Evolutionary conservation across 306 rosid species (phyloP), one percentile per base, ranked within the genome.

Genomic region (Mucuna pruriens): DNA sequence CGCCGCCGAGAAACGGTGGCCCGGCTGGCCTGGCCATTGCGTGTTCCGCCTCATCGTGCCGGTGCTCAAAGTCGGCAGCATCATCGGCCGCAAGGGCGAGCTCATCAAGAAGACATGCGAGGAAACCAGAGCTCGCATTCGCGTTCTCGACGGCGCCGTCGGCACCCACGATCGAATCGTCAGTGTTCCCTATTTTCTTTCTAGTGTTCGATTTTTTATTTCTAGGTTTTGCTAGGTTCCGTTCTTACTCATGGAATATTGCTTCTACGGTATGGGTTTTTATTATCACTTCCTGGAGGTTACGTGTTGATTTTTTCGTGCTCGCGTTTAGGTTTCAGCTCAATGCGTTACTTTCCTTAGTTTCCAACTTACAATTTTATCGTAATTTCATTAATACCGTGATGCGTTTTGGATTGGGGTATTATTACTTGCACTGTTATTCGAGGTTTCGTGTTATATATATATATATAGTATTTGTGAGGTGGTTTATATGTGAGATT

Each of bases 21-120:
- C 98, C 0, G 99, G 99, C 1, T 96, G 99, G 98, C 98, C 97
- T 0, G 99, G 99, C 4, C 84, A 92, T 84, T 94, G 92, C 81
- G 98, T 94, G 23, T 96, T 92, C 83, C 89, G 99, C 55, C 81
- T 94, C 4, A 87, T 96, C 64, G 98, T 92, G 57, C 99, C 97
- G 44, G 97, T 96, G 4, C 78, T 85, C 19, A 96, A 96, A 77
- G 99, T 96, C 0, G 99, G 99, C 15, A 85, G 93, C 91, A 96
- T 96, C 36, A 96, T 96, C 29, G 99, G 98, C 0, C 94, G 99
- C 6, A 96, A 90, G 80, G 99, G 99, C 0, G 99, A 96, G 79
- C 94, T 96, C 68, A 91, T 94, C 44, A 96, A 92, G 88, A 96
- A 86, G 86, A 90, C 84, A 82, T 94, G 97, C 23, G 99, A 96